Evolutionary conservation across 202 grass and related monocot genomes (phyloP).

Genomic region (Elaeis oleifera): DNA sequence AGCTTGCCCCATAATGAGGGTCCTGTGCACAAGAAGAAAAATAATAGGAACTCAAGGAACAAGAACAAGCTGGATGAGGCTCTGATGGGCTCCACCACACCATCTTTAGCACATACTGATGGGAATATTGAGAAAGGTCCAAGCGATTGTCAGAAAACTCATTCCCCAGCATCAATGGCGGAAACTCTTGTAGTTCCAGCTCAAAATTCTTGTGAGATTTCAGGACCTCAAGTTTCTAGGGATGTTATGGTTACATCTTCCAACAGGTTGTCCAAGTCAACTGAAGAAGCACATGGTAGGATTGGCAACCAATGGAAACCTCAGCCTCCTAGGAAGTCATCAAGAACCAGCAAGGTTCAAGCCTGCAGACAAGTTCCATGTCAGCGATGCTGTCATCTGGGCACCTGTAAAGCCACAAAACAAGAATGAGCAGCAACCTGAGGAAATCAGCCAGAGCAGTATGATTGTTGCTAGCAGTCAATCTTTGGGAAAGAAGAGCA

Average conservation of each 20-base stretch:
- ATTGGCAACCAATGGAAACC: constrained; percentile 42
- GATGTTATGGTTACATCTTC: constrained; percentile 32
- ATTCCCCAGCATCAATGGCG: constrained; percentile 35
- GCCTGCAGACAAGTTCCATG: constrained; percentile 49
- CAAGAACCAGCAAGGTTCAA: constrained; percentile 55
- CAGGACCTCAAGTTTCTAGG: constrained; percentile 4
- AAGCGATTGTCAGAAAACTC: constrained; percentile 31
- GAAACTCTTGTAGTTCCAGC: constrained; percentile 46
- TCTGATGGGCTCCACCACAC: constrained; percentile 27
- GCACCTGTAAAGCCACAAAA: constrained; percentile 56
- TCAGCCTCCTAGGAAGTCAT: constrained; percentile 46
- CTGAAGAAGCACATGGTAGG: constrained; percentile 31
- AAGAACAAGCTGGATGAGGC: constrained; percentile 70
- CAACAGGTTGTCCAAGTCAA: constrained; percentile 24
- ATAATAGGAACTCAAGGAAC: constrained; percentile 44
- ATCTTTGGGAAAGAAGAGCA: constrained; percentile 24
- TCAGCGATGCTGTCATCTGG: constrained; percentile 57
- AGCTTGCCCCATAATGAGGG: constrained; percentile 32
- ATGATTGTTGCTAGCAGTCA: constrained; percentile 18
- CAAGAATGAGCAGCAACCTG: constrained; percentile 40
- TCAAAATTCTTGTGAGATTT: constrained; percentile 33
- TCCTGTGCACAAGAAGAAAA: constrained; percentile 51
- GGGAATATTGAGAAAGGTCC: constrained; percentile 31
- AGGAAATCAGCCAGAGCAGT: constrained; percentile 21
- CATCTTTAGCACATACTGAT: constrained; percentile 28